Evolutionary conservation across 352 stramenopile species (phyloP).

Genomic region (Phytopythium helicoides): DNA sequence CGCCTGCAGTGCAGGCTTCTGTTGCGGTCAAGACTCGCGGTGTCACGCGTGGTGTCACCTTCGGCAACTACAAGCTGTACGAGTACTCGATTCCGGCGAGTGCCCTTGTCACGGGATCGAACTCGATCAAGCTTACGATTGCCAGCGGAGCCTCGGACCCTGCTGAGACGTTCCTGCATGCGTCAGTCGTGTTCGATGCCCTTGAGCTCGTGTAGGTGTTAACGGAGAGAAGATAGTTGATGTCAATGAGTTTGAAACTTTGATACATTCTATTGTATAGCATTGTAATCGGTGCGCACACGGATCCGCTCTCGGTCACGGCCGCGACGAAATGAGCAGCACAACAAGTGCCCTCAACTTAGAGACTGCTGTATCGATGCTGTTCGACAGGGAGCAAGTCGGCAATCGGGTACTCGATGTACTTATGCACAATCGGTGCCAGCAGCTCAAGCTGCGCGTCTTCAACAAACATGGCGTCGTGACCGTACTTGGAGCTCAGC

Average conservation of each 20-base stretch:
- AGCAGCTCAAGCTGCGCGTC: conserved; percentile 85
- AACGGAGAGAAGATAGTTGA: not conserved
- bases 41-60: conserved; percentile 37
- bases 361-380: conserved; percentile 77
- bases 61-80: conserved; percentile 52
- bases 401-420: conserved; percentile 58
- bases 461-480: conserved; percentile 85
- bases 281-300: too few relatives aligned
- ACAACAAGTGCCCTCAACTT: conserved; percentile 8
- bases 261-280: too few relatives aligned
- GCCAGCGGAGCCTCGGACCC: conserved; percentile 41
- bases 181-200: conserved; percentile 47
- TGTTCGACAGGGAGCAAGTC: conserved; percentile 54
- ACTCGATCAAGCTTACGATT: conserved; percentile 37
- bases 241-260: not conserved
- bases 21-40: conserved; percentile 42
- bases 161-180: conserved; percentile 33
- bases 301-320: too few relatives aligned
- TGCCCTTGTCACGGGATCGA: conserved; percentile 29
- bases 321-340: not conserved
- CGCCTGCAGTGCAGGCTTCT: conserved; percentile 16
- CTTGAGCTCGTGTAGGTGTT: conserved; percentile 33
- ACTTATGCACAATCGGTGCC: conserved; percentile 61
- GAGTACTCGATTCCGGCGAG: conserved; percentile 41
- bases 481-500: conserved; percentile 83